Evolutionary conservation across 1,284 basidiomycete genomes (phyloP), one percentile per base, ranked within the genome.

Genomic region (Amylostereum areolatum): DNA sequence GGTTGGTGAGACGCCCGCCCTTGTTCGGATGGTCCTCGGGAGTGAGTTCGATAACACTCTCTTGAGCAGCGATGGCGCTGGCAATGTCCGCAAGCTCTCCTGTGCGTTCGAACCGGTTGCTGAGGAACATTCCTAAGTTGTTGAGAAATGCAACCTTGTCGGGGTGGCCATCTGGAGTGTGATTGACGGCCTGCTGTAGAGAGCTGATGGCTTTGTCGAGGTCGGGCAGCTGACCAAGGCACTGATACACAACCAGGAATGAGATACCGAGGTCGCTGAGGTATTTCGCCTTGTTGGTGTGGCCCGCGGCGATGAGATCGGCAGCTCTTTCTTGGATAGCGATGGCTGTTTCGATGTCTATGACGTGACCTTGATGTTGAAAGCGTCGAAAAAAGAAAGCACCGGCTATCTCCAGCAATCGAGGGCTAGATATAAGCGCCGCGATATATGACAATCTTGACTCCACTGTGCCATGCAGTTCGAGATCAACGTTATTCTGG

Each of bases 71-170:
- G 27, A 43, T 24, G n/a, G 41, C 41, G 27, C 30, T 11, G 7
- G 27, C 41, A 6, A 43, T 18, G 28, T 43, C 41, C 8, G 56
- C 53, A 44, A 33, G 7, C 12, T 47, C 30, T 10, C 46, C 46
- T n/a, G 32, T 25, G 6, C 37, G 46, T 29, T 43, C 8, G 25
- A 43, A 43, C 12, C 24, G 28, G n/a, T 18, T 28, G 7, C 30
- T 18, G 12, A 43, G 25, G 6, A 28, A 43, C 7, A 12, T 11
- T 28, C 41, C 41, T 18, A 43, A 28, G n/a, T 29, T 29, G 6
- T 12, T 43, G 5, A 43, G 41, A 8, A 24, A 6, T 24, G 24
- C 27, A 24, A 28, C 25, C 41, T 11, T 8, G n/a, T 29, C 41
- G 6, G 41, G 41, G 30, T 43, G 41, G 27, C 28, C 41, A 6